These are phyloP conservation scores for Diaporthe longicolla DNA, from an alignment of 2,329 filamentous ascomycete genomes.

Conservation along the genomic window DNA sequence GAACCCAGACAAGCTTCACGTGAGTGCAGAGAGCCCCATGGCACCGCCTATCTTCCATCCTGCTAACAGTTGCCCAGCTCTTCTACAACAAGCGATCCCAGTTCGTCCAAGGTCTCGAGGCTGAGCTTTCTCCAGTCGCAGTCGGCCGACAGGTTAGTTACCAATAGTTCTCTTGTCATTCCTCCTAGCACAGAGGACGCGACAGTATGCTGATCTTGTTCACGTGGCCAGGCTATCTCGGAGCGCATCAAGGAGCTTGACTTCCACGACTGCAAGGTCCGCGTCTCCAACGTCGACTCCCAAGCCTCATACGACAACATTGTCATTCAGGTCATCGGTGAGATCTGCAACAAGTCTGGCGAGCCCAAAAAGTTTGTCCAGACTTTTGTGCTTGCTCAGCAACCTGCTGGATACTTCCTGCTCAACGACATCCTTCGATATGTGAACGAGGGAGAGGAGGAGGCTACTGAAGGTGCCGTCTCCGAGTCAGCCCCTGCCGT, in stretches of 20 bases:
- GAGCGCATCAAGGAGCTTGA: constrained; percentile 94
- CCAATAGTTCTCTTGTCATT: constrained; percentile 29
- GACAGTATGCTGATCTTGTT: constrained; percentile 9
- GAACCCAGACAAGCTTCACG: constrained; percentile 91
- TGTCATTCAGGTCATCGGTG: constrained; percentile 97
- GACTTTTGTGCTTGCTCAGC: constrained; percentile 96
- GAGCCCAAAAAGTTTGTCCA: constrained; percentile 97
- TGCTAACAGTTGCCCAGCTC: constrained; percentile 63
- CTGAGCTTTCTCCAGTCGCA: constrained; percentile 87
- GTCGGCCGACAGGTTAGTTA: constrained; percentile 87
- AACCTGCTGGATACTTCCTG: constrained; percentile 97
- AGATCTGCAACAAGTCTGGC: constrained; percentile 93
- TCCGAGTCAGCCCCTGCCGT: constrained; percentile 44
- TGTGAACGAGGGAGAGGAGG: constrained; percentile 85
- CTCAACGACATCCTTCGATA: constrained; percentile 98
- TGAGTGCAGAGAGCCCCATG: constrained; percentile 54
- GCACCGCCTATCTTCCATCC: neutral
- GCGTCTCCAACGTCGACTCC: constrained; percentile 97
- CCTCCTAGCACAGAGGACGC: neutral
- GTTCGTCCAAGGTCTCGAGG: constrained; percentile 92
- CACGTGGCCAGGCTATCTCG: constrained; percentile 79
- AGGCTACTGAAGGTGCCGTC: constrained; percentile 62
- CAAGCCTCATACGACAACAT: constrained; percentile 95
- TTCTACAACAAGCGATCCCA: constrained; percentile 98
- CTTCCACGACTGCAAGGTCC: constrained; percentile 98